phyloP scores from a whole-genome alignment of 176 grass and related monocot genomes.

The Tillandsia leiboldiana region DNA sequence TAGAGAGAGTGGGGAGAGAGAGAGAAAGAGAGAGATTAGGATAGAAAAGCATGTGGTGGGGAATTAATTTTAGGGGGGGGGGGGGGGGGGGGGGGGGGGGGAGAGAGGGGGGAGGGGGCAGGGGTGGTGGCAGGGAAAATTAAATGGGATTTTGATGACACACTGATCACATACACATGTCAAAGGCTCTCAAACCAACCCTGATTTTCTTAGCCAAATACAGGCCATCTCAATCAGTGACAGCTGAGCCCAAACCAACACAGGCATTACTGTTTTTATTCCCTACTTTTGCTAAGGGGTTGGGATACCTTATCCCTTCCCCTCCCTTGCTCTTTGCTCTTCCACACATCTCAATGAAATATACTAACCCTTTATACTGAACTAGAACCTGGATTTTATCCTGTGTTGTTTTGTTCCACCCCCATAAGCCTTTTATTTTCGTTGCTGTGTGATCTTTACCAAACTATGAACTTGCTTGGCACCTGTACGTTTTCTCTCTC shows the following conservation, averaged over 20 bases:
- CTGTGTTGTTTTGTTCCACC: no score
- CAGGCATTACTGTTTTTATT: background rate
- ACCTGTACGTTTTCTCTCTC: no score
- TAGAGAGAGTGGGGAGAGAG: slow-evolving; percentile 18
- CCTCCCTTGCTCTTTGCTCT: background rate
- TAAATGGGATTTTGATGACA: slow-evolving; percentile 31
- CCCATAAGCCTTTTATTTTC: no score
- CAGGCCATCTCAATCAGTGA: slow-evolving; percentile 3
- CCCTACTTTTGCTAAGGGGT: background rate
- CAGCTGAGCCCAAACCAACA: background rate
- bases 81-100: background rate
- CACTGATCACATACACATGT: slow-evolving; percentile 30
- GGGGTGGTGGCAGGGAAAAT: slow-evolving; percentile 17
- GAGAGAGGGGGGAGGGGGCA: slow-evolving; percentile 4
- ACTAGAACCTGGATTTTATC: background rate
- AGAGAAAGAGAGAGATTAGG: slow-evolving; percentile 14
- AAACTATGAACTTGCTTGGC: no score
- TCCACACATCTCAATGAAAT: slow-evolving; percentile 13
- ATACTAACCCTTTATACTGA: background rate
- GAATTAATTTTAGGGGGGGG: slow-evolving; percentile 26
- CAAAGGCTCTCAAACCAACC: slow-evolving; percentile 26
- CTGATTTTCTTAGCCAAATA: slow-evolving; percentile 7
- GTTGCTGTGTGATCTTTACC: no score
- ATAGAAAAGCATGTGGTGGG: slow-evolving; percentile 33
- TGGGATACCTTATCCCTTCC: slow-evolving; percentile 4